Base-by-base conservation (phyloP, 768 basidiomycete genomes). In the Imleria badia region DNA sequence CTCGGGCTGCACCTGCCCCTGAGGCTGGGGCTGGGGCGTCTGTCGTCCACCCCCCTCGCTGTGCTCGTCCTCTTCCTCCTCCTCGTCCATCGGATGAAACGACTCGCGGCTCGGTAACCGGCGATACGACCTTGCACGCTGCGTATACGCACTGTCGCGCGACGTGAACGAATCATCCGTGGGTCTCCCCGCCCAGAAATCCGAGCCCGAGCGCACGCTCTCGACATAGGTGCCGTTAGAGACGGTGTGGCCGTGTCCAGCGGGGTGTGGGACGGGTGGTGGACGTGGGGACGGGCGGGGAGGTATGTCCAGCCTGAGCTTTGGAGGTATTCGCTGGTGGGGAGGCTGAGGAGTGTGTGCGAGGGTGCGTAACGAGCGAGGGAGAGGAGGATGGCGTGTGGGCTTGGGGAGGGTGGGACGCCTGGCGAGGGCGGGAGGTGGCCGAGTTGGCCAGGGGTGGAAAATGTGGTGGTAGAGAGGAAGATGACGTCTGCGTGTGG, bases 401-500 rank as follows among this genome's bases (percentile, higher is more conserved):
- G 90, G 3, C 83, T 84, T 2, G 61, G 66, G 1, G 83, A 75
- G 5, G 80, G 26, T 6, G 26, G n/a, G n/a, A n/a, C 82, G 51
- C 81, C 79, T 8, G 82, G 54, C 0, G 56, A 48, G 20, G 54
- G 22, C 1, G 61, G 51, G 58, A 83, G 26, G 26, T 26, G 86
- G 46, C 42, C 48, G 11, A 50, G 29, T 6, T 60, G 59, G 19
- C 19, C 15, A 3, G 40, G 19, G 1, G 39, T 22, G 2, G 55
- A 11, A 42, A 70, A 72, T 1, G 68, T 70, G 35, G 70, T 60
- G n/a, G 56, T 26, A 30, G 58, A 43, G 35, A 91, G 76, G 64
- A 93, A 94, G n/a, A 94, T 66, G 30, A 94, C 82, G 66, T 93
- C 91, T 7, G 84, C 89, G 57, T 91, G 84, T 0, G 89, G 89